Conservation (phyloP, 2,329 filamentous ascomycete genomes). For the Sporothrix dimorphospora region DNA sequence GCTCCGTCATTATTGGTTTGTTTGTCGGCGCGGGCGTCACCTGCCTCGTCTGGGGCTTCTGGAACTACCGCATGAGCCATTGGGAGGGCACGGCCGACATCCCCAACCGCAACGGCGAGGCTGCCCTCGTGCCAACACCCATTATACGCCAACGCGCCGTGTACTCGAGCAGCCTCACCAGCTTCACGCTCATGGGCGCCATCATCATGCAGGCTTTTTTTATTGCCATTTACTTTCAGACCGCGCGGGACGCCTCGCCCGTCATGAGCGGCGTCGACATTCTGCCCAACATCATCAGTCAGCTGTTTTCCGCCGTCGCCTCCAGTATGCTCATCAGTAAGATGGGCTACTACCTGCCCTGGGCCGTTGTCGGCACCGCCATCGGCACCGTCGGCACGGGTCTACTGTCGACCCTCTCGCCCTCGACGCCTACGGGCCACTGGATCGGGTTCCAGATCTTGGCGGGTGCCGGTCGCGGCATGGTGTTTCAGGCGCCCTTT, state of each 20-base stretch:
- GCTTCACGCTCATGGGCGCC: slow-evolving; percentile 35
- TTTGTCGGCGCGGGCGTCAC: slow-evolving; percentile 43
- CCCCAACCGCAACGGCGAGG: slow-evolving; percentile 35
- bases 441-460: slow-evolving; percentile 43
- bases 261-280: slow-evolving; percentile 41
- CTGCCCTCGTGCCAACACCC: slow-evolving; percentile 37
- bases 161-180: slow-evolving; percentile 35
- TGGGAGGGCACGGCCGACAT: not conserved
- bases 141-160: slow-evolving; percentile 34
- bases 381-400: slow-evolving; percentile 42
- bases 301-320: slow-evolving; percentile 35
- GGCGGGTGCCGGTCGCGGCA: slow-evolving; percentile 37
- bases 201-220: slow-evolving; percentile 38
- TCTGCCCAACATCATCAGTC: slow-evolving; percentile 35
- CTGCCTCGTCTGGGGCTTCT: slow-evolving; percentile 38
- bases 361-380: slow-evolving; percentile 39
- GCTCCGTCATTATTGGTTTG: slow-evolving; percentile 42
- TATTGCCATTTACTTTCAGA: slow-evolving; percentile 46
- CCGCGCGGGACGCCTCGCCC: slow-evolving; percentile 38
- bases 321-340: slow-evolving; percentile 35
- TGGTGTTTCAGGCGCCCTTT: slow-evolving; percentile 37
- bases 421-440: slow-evolving; percentile 34
- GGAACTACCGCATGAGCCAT: slow-evolving; percentile 39
- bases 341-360: slow-evolving; percentile 44
- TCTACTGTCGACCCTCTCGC: slow-evolving; percentile 41